Evolutionary conservation across 2,329 filamentous ascomycete species (phyloP), one percentile per base, ranked within the genome.

Genomic region (Myriangium duriaei): DNA sequence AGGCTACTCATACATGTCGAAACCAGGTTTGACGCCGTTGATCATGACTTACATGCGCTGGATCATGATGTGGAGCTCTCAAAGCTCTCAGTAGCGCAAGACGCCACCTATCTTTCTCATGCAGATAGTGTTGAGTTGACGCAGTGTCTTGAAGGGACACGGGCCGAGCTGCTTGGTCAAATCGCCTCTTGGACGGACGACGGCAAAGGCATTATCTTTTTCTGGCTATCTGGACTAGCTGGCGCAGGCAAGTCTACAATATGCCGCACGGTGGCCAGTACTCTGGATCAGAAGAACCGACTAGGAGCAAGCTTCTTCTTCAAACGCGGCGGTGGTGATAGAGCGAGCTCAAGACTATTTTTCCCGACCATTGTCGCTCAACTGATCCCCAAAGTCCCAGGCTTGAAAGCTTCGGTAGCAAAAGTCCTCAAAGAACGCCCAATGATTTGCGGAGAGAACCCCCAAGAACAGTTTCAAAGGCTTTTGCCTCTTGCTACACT

Each of bases 211-310:
- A 10, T 11, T 15, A 33, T 15, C 16, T 50, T 57, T 37, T 58
- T 51, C 45, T 58, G 50, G 56, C 43, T 58, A 3, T 48, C 39
- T 10, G 53, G 54, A 7, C 43, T 50, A 33, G 53, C 54, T 2
- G 55, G 56, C n/a, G 55, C 49, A 9, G 53, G 56, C 11, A 58
- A 57, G 33, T 56, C 51, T 3, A 58, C 55, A 0, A 48, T 57
- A 11, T 45, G 53, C 11, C 48, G 48, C 11, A 54, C 54, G 0
- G 37, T 59, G 0, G 54, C 51, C 4, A 18, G 42, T 29, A 31
- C 34, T n/a, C 44, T 47, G 30, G n/a, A 26, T n/a, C 7, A 26
- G n/a, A 7, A 26, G 21, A 26, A 26, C 7, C 7, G 7, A 7
- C 21, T 26, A 7, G 47, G 40, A 19, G 48, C 42, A 6, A 48